A percentile compares a stretch with the other conserved stretches of the same genome.
Evolutionary conservation across 1,284 basidiomycete genomes (phyloP).

Genomic region (Cystobasidiaceae sp.): DNA sequence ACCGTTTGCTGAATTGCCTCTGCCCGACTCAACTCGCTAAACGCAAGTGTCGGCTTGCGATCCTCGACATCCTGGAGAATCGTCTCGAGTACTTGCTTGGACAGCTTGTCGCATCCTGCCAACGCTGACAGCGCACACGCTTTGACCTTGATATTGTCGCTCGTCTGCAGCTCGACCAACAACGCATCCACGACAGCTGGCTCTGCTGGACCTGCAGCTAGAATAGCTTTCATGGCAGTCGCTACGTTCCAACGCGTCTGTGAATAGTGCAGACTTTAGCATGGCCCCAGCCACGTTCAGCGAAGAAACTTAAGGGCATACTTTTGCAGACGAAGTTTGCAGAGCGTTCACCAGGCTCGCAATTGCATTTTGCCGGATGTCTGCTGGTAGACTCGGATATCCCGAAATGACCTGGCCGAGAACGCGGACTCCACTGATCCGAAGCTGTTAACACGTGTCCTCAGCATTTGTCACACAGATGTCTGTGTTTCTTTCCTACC

Average conservation of each 20-base stretch:
- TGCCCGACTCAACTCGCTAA: too few relatives aligned
- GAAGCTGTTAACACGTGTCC: neutral
- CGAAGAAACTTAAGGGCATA: neutral
- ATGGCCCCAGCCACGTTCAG: too few relatives aligned
- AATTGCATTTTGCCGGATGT: too few relatives aligned
- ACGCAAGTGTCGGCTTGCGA: too few relatives aligned
- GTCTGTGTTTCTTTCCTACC: neutral
- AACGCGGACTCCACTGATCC: neutral
- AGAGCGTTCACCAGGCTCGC: too few relatives aligned
- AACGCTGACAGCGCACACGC: neutral
- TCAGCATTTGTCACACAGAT: neutral
- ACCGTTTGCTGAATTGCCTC: too few relatives aligned
- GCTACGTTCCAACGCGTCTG: slow-evolving; percentile 11
- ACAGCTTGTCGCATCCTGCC: too few relatives aligned
- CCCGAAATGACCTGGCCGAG: too few relatives aligned
- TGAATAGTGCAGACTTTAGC: neutral
- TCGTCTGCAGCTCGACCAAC: neutral
- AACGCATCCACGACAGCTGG: neutral
- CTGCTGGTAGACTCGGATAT: too few relatives aligned
- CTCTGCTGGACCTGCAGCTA: neutral
- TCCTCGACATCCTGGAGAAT: too few relatives aligned
- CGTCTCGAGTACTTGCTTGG: too few relatives aligned
- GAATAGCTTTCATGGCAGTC: neutral
- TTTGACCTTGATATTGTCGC: neutral
- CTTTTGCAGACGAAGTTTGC: neutral